Conservation (phyloP, 495 filamentous ascomycete genomes). For the Extremus antarcticus region DNA sequence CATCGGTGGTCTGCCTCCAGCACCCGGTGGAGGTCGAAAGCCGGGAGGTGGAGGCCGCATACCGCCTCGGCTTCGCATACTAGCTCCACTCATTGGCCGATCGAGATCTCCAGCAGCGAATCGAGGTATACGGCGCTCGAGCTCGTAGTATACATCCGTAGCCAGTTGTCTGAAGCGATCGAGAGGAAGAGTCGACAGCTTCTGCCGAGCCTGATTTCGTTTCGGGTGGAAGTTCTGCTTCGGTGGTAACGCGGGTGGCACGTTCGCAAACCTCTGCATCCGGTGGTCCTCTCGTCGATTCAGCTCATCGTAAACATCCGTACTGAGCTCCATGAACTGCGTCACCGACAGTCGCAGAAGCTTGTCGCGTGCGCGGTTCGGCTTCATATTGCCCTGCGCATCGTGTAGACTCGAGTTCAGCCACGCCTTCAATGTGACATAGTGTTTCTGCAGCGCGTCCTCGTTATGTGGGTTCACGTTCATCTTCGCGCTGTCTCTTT, state of each 20-base stretch:
- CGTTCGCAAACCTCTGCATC: conserved; percentile 39
- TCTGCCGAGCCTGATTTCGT: conserved; percentile 89
- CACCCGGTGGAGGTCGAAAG: conserved; percentile 4
- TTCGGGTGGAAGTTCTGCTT: conserved; percentile 89
- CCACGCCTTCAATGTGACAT: conserved; percentile 66
- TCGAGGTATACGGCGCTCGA: conserved; percentile 80
- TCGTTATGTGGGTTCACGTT: conserved; percentile 32
- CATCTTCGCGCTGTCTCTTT: conserved; percentile 38
- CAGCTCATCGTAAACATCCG: conserved; percentile 93
- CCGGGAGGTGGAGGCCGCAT: conserved; percentile 13
- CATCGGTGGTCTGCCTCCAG: conserved; percentile 9
- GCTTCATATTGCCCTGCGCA: conserved; percentile 59
- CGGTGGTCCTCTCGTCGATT: conserved; percentile 66
- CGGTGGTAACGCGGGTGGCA: conserved; percentile 64
- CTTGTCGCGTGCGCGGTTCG: conserved; percentile 87
- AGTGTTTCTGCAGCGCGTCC: conserved; percentile 68
- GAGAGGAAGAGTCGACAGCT: conserved; percentile 75
- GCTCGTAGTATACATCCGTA: conserved; percentile 88
- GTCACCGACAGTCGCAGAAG: conserved; percentile 75
- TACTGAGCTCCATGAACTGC: conserved; percentile 94
- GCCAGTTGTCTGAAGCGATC: conserved; percentile 81
- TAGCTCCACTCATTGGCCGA: conserved; percentile 56
- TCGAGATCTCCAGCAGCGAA: conserved; percentile 59
- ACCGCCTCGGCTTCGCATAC: conserved; percentile 42
- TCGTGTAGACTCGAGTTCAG: conserved; percentile 59